Base-by-base conservation (phyloP, 345 rosid genomes). In the Populus pruinosa region DNA sequence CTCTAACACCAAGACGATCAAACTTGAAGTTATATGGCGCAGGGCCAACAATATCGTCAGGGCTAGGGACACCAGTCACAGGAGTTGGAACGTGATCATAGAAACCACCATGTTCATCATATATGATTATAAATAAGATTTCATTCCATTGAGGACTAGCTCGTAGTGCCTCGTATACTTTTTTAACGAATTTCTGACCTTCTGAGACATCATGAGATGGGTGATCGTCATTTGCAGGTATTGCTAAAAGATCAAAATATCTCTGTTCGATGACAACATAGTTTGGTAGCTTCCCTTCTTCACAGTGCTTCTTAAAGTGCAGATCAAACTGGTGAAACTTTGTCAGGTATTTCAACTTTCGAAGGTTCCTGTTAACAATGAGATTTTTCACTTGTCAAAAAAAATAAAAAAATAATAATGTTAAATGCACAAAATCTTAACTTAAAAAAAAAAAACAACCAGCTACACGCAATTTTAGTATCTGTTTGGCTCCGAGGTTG, bases 71-170 rank as follows among this genome's bases (percentile, higher is more conserved):
- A 4, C 97, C 96, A 2, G 66, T 78, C 18, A 81, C 83, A 0
- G 98, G 98, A 0, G 97, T 94, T 2, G 93, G 93, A 53, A 92
- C 98, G 72, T 94, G 98, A 76, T 94, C 98, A 21, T 89, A 94
- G 80, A 89, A 92, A 13, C 97, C 98, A n/a, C 98, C 97, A 38
- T 94, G 98, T 59, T 92, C 98, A 74, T 92, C 97, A 44, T 94
- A 94, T 25, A 82, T 78, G 43, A 94, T 55, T 0, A 92, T 21
- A 70, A 94, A 89, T 56, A 91, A 71, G 11, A 66, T 91, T 82
- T 92, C 91, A 27, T 94, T 88, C 98, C 98, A 94, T 23, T 90
- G 94, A 4, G 98, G 98, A 79, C 98, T 92, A 6, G 88, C 84
- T 82, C 97, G 79, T 2, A 94, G 86, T 5, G 92, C 89, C 81